phyloP scores from a whole-genome alignment of 345 rosid species.

The Tarenaya hassleriana region DNA sequence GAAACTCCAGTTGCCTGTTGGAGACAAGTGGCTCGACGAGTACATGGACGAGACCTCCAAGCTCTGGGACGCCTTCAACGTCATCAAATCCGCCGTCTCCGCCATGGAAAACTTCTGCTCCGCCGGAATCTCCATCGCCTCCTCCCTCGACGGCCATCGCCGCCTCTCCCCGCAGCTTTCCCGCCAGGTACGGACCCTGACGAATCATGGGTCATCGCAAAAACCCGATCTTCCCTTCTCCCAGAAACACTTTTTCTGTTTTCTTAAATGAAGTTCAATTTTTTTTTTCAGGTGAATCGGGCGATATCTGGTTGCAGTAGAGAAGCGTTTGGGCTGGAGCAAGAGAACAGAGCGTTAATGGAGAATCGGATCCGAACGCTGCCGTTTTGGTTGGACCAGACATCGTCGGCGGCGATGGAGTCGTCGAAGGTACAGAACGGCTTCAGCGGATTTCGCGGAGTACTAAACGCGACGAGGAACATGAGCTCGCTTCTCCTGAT shows the following conservation, averaged over 20 bases:
- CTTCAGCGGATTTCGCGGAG: slow-evolving; percentile 76
- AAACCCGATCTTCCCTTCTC: no score
- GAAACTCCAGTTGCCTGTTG: slow-evolving; percentile 86
- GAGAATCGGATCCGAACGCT: slow-evolving; percentile 70
- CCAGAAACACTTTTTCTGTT: neutral
- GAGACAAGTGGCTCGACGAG: slow-evolving; percentile 97
- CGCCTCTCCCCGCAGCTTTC: no score
- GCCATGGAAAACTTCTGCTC: slow-evolving; percentile 71
- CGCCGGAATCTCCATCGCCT: slow-evolving; percentile 50
- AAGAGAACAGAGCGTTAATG: slow-evolving; percentile 70
- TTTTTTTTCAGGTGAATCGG: slow-evolving; percentile 54
- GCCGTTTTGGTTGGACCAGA: slow-evolving; percentile 56
- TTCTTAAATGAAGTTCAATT: no score
- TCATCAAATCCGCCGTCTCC: slow-evolving; percentile 73
- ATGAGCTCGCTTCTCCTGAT: slow-evolving; percentile 55
- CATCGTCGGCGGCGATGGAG: slow-evolving; percentile 19
- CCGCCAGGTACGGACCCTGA: no score
- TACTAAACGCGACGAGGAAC: slow-evolving; percentile 65
- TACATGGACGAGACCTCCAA: slow-evolving; percentile 98
- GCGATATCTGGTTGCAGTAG: slow-evolving; percentile 27
- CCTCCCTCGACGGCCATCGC: no score
- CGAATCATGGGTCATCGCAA: neutral
- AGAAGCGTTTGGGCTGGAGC: slow-evolving; percentile 29
- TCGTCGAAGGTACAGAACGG: slow-evolving; percentile 40
- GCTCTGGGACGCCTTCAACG: slow-evolving; percentile 91